Base-by-base conservation (phyloP, 768 basidiomycete genomes). In the Mycena rebaudengoi region DNA sequence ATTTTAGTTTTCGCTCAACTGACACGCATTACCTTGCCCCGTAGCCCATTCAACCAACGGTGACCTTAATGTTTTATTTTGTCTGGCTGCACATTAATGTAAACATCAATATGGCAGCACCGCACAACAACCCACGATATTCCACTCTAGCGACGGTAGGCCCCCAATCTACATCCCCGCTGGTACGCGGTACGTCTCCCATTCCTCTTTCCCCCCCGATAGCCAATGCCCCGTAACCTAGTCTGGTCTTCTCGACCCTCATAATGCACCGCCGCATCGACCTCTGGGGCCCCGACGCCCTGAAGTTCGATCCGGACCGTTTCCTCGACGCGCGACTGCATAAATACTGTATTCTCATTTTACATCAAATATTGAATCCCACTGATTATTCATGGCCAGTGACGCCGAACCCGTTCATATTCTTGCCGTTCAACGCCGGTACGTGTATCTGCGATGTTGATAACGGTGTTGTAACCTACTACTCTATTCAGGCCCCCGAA, bases 181-280 rank as follows among this genome's bases (percentile, higher is more conserved):
- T n/a, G n/a, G 30, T 18, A 49, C 57, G 14, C 37, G 14, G 57
- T 59, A 13, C 18, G 39, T 23, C 8, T 11, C 16, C 10, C 28
- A 25, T 50, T 16, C 11, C 33, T 33, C 37, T 6, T 23, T 29
- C 20, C 7, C 13, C 6, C 49, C 11, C 23, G 30, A 32, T 32
- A 52, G n/a, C 21, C 35, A 7, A 57, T 32, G 5, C 20, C 59
- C 72, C 0, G n/a, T n/a, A n/a, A n/a, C 88, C 86, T 67, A 82
- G 85, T 13, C 33, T 48, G 14, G 13, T 29, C 4, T 53, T 35
- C 29, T 20, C 25, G 13, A 79, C 87, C 4, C 78, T 82, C 64
- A 72, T 83, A 40, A 88, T 89, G 87, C 90, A 91, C 35, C 81
- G 88, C 6, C 79, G 88, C 26, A 80, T 75, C 41, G 86, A 89